phyloP scores from a whole-genome alignment of 2,329 filamentous ascomycete genomes.

The Hortaea sp. region DNA sequence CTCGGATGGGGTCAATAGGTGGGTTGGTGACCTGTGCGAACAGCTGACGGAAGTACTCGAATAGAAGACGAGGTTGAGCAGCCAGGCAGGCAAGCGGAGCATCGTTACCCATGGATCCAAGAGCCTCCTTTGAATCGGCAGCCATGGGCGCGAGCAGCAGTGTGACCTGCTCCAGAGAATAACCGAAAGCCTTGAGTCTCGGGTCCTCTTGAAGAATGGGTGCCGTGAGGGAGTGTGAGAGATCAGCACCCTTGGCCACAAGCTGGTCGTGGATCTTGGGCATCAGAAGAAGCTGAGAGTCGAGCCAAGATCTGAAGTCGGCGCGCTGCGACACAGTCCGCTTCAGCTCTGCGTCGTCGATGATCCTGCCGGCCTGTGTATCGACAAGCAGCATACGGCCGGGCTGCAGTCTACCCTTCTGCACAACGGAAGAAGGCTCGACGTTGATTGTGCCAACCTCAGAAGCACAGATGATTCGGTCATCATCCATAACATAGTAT shows the following conservation, averaged over 20 bases:
- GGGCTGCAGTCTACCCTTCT: constrained; percentile 88
- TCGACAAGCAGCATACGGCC: constrained; percentile 95
- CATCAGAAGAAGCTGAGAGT: constrained; percentile 73
- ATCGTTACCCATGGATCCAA: constrained; percentile 97
- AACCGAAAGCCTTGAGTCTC: constrained; percentile 76
- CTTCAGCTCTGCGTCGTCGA: constrained; percentile 89
- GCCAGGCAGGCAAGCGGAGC: constrained; percentile 84
- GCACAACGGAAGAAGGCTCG: constrained; percentile 78
- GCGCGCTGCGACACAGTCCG: constrained; percentile 73
- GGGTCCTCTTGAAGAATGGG: constrained; percentile 72
- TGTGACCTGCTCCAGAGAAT: constrained; percentile 91
- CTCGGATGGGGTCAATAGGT: constrained; percentile 91
- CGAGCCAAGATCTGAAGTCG: constrained; percentile 81
- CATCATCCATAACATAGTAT: constrained; percentile 94
- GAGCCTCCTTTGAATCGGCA: constrained; percentile 90
- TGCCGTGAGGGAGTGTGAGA: constrained; percentile 58
- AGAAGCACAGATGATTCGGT: constrained; percentile 93
- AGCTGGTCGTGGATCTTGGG: constrained; percentile 61
- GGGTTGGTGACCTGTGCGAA: constrained; percentile 98
- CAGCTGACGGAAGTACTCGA: constrained; percentile 94
- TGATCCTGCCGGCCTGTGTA: constrained; percentile 80
- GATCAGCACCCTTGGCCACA: constrained; percentile 47
- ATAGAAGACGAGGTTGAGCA: constrained; percentile 77
- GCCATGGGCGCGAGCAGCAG: constrained; percentile 90
- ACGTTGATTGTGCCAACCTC: constrained; percentile 90